Evolutionary conservation across 1,139 yeast species (phyloP).

Genomic region (Yamadazyma epiphylla): DNA sequence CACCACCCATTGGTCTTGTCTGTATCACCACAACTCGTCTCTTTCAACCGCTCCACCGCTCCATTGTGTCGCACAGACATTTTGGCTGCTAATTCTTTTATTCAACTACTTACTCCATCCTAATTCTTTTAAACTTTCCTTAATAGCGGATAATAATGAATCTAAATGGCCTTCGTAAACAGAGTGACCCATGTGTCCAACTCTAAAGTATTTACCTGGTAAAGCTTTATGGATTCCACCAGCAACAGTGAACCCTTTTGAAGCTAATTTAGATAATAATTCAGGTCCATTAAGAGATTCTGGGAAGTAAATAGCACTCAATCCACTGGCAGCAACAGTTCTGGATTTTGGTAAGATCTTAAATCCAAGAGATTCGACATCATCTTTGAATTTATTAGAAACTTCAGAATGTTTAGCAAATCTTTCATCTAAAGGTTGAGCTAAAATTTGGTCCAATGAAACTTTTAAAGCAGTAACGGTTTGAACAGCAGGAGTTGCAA

Average conservation of each 20-base stretch:
- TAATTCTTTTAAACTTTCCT: constrained; percentile 34
- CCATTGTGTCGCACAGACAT: too few relatives aligned
- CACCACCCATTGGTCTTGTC: too few relatives aligned
- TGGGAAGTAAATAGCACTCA: constrained; percentile 85
- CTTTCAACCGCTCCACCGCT: too few relatives aligned
- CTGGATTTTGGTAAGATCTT: constrained; percentile 61
- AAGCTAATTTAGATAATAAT: constrained; percentile 50
- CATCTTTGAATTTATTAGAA: constrained; percentile 63
- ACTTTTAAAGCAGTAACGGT: constrained; percentile 76
- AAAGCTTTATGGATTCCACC: constrained; percentile 88
- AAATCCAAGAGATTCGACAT: constrained; percentile 56
- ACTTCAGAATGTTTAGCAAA: constrained; percentile 59
- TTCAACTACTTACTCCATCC: too few relatives aligned
- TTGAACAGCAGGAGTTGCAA: constrained; percentile 93
- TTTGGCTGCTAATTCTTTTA: too few relatives aligned
- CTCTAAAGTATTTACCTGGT: constrained; percentile 80
- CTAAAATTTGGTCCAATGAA: constrained; percentile 69
- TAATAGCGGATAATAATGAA: constrained; percentile 30
- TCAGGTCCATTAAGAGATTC: constrained; percentile 68
- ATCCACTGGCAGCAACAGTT: constrained; percentile 77
- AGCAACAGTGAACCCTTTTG: constrained; percentile 76
- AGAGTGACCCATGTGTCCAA: constrained; percentile 89
- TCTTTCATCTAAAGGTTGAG: constrained; percentile 56
- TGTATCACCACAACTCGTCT: too few relatives aligned
- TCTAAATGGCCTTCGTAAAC: constrained; percentile 44